Percentiles rank a stretch among this genome's conserved stretches.
Conservation (phyloP, 768 basidiomycete species). For the Suillus sp. region DNA sequence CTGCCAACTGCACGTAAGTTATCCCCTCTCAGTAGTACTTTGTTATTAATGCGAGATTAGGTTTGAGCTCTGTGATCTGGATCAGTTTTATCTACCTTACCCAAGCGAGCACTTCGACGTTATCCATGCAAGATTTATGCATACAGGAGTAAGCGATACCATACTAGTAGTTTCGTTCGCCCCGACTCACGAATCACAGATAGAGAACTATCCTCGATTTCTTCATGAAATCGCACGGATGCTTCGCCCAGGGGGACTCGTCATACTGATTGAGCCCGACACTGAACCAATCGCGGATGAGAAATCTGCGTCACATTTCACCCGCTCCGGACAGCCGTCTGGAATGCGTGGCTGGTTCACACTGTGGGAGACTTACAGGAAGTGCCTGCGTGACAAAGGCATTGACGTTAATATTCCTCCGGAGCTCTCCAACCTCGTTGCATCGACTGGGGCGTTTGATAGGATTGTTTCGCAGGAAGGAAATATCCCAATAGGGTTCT, state of each 20-base stretch:
- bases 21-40: conserved; percentile 5
- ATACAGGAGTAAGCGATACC: conserved; percentile 56
- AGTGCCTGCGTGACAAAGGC: conserved; percentile 51
- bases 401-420: conserved; percentile 62
- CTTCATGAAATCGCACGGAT: conserved; percentile 64
- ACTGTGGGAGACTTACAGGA: conserved; percentile 63
- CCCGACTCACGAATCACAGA: conserved; percentile 39
- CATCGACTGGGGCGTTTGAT: conserved; percentile 54
- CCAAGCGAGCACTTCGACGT: conserved; percentile 65
- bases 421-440: conserved; percentile 52
- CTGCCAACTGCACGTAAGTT: conserved; percentile 73
- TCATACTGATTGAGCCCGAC: conserved; percentile 66
- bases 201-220: conserved; percentile 61
- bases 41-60: conserved; percentile 28
- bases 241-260: conserved; percentile 69
- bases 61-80: conserved; percentile 75
- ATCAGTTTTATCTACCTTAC: conserved; percentile 62
- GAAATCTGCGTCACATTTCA: conserved; percentile 40
- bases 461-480: conserved; percentile 56
- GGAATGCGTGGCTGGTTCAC: conserved; percentile 61
- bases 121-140: conserved; percentile 69
- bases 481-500: conserved; percentile 68
- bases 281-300: conserved; percentile 52
- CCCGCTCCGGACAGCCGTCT: conserved; percentile 34
- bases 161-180: conserved; percentile 15